Base-by-base conservation (phyloP, 2,329 filamentous ascomycete species). In the Venturia effusa region DNA sequence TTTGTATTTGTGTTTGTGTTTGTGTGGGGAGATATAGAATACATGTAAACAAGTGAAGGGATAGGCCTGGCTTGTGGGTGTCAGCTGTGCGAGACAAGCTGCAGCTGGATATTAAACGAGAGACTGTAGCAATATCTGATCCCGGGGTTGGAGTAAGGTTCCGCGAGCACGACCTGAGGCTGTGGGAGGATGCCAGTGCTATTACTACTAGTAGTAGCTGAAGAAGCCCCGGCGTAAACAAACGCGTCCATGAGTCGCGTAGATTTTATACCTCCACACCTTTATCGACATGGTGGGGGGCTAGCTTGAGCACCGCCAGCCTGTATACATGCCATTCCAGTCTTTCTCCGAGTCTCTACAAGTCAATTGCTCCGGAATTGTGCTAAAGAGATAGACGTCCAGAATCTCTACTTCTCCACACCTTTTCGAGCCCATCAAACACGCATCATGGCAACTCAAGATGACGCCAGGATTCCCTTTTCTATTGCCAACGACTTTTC, bases 401-500 rank as follows among this genome's bases (percentile, higher is more conserved):
- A n/a, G n/a, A n/a, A n/a, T n/a, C n/a, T n/a, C n/a, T n/a, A n/a
- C n/a, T n/a, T n/a, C n/a, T n/a, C n/a, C n/a, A n/a, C n/a, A n/a
- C n/a, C n/a, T n/a, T n/a, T n/a, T n/a, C n/a, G n/a, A n/a, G n/a
- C n/a, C n/a, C n/a, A n/a, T n/a, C n/a, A n/a, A n/a, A 48, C 45
- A 4, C 15, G 13, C 45, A 64, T 27, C 45, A 80, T 81, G 79
- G 74, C 78, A 17, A 76, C 77, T 22, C 78, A 79, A 66, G 68
- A 74, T 45, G 68, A 71, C 54, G 69, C 69, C 64, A 75, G 74
- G 61, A 73, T 80, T 63, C 73, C 75, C 30, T 75, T 83, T 67
- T 72, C 74, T 61, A 69, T 81, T 37, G 70, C 75, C 61, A 72
- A 76, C 59, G 67, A 75, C 15, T 79, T 84, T 67, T 78, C 84